Evolutionary conservation across 2,329 filamentous ascomycete genomes (phyloP).

Genomic region (Clonostachys chloroleuca): DNA sequence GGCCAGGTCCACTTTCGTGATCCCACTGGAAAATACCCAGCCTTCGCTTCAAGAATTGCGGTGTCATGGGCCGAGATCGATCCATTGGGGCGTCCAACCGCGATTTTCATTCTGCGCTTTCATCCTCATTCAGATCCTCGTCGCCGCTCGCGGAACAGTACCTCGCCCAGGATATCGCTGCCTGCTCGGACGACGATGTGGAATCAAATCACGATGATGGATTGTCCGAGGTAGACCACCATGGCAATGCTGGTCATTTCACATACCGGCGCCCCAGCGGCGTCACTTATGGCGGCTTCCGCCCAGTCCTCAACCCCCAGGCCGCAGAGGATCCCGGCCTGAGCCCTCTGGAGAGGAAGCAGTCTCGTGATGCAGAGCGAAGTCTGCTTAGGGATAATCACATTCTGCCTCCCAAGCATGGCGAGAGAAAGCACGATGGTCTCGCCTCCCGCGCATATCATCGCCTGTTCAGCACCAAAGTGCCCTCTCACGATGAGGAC

Average conservation of each 20-base stretch:
- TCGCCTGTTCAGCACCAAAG: slow-evolving; percentile 52
- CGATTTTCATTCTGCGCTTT: slow-evolving; percentile 15
- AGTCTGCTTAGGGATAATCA: slow-evolving; percentile 63
- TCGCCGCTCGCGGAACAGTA: slow-evolving; percentile 65
- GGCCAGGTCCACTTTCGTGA: too few species aligned
- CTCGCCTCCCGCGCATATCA: slow-evolving; percentile 36
- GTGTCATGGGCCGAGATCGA: not conserved
- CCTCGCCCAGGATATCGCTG: slow-evolving; percentile 62
- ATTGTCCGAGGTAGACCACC: slow-evolving; percentile 11
- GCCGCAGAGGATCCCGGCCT: slow-evolving; percentile 38
- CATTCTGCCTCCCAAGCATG: slow-evolving; percentile 58
- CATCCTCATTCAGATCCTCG: slow-evolving; percentile 49
- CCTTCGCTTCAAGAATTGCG: too few species aligned
- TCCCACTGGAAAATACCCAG: too few species aligned
- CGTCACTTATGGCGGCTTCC: slow-evolving; percentile 66
- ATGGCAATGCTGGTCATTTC: slow-evolving; percentile 36
- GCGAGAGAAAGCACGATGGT: slow-evolving; percentile 19
- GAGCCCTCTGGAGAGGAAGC: slow-evolving; percentile 44
- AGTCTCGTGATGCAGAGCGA: slow-evolving; percentile 52
- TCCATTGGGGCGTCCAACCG: slow-evolving; percentile 5
- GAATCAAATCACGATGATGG: slow-evolving; percentile 15
- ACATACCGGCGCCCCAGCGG: slow-evolving; percentile 74
- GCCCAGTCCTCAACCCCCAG: slow-evolving; percentile 64
- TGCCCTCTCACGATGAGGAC: slow-evolving; percentile 36
- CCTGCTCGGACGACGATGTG: slow-evolving; percentile 50